Evolutionary conservation across 805 yeast genomes (phyloP).

Genomic region (Wickerhamia fluorescens): DNA sequence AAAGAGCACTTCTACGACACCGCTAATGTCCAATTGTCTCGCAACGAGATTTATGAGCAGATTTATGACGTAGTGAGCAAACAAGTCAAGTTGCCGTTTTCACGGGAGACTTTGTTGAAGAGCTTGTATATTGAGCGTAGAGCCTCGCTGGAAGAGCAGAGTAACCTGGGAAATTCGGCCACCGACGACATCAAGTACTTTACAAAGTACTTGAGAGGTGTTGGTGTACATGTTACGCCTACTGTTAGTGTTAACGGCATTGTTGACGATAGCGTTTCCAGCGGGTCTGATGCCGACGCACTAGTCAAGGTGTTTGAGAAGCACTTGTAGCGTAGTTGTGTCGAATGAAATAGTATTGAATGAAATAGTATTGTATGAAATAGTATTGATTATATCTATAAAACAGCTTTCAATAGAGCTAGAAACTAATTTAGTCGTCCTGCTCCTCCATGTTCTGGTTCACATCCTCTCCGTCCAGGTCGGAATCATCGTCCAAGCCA

Average conservation of each 20-base stretch:
- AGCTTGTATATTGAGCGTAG: constrained; percentile 32
- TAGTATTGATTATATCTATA: constrained; percentile 2
- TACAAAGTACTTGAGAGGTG: constrained; percentile 63
- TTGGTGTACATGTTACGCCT: constrained; percentile 82
- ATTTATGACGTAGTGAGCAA: constrained; percentile 34
- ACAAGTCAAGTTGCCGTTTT: constrained; percentile 22
- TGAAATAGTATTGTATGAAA: not conserved
- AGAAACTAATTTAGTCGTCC: constrained; percentile 5
- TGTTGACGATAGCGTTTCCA: constrained; percentile 47
- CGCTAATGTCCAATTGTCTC: constrained; percentile 44
- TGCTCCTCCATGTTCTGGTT: constrained; percentile 28
- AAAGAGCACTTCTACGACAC: constrained; percentile 55
- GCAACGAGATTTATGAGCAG: constrained; percentile 48
- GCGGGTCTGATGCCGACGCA: constrained; percentile 48
- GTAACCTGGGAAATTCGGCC: constrained; percentile 53
- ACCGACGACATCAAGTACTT: constrained; percentile 65
- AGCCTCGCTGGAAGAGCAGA: constrained; percentile 19
- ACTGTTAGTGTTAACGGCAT: constrained; percentile 70
- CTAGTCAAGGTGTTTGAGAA: constrained; percentile 33
- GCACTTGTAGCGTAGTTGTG: no score
- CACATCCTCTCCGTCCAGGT: constrained; percentile 48
- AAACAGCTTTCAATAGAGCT: constrained; percentile 11
- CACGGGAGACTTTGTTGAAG: constrained; percentile 22
- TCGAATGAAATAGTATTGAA: constrained; percentile 7
- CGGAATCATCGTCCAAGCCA: constrained; percentile 48